phyloP scores from a whole-genome alignment of 768 basidiomycete species.

The Boletus patriciae region DNA sequence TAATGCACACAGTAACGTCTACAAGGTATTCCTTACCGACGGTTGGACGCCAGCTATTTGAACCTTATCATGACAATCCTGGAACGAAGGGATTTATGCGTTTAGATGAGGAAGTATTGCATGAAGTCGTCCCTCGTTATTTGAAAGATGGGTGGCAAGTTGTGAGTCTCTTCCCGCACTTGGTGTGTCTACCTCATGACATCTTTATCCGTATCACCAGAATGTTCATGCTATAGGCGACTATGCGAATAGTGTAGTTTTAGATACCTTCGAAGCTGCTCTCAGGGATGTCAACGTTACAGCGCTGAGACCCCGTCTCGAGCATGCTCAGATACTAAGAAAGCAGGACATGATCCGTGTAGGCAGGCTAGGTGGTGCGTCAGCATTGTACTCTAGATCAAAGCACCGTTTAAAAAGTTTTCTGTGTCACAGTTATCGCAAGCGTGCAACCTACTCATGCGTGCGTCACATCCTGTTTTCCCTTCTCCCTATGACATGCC shows the following conservation, averaged over 20 bases:
- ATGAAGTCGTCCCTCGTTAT: conserved; percentile 61
- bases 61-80: conserved; percentile 81
- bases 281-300: conserved; percentile 60
- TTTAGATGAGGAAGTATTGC: conserved; percentile 58
- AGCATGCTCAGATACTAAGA: conserved; percentile 89
- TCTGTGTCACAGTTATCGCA: conserved; percentile 64
- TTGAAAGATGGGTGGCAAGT: conserved; percentile 88
- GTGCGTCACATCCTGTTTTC: conserved; percentile 39
- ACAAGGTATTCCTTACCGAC: background rate
- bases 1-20: background rate
- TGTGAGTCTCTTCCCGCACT: conserved; percentile 46
- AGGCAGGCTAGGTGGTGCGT: conserved; percentile 72
- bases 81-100: conserved; percentile 78
- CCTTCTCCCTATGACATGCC: background rate
- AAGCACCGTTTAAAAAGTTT: background rate
- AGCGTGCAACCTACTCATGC: conserved; percentile 90
- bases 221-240: conserved; percentile 90
- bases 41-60: conserved; percentile 53
- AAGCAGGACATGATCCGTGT: conserved; percentile 73
- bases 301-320: conserved; percentile 73
- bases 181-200: background rate
- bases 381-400: background rate
- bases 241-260: conserved; percentile 78
- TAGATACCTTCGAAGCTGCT: conserved; percentile 79
- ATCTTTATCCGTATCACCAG: conserved; percentile 38